These are phyloP conservation scores for Cryphonectria japonica DNA, from an alignment of 2,329 filamentous ascomycete species.

Conservation along the genomic window DNA sequence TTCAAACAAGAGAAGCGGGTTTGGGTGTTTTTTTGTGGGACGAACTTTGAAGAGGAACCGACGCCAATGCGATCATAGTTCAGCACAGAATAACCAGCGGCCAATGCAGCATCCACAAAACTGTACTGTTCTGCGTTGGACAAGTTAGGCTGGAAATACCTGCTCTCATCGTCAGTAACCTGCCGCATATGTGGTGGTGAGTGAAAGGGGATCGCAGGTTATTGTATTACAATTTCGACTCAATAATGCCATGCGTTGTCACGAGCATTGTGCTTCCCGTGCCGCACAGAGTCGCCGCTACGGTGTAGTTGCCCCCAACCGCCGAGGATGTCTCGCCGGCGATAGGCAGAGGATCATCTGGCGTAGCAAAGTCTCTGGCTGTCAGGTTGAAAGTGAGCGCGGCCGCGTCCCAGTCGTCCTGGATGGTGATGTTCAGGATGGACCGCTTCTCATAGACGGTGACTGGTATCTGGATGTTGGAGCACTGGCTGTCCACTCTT, in stretches of 20 bases:
- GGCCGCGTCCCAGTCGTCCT: conserved; percentile 38
- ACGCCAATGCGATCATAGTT: conserved; percentile 40
- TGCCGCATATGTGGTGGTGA: not conserved
- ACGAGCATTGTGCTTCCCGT: conserved; percentile 34
- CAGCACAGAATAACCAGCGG: conserved; percentile 38
- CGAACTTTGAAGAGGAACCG: conserved; percentile 38
- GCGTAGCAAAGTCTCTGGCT: conserved; percentile 32
- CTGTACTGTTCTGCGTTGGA: conserved; percentile 32
- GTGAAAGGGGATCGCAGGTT: not conserved
- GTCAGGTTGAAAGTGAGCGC: conserved; percentile 37
- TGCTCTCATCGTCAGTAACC: conserved; percentile 13
- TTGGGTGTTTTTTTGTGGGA: not conserved
- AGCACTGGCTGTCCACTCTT: conserved; percentile 24
- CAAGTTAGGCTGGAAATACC: conserved; percentile 37
- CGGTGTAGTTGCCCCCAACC: conserved; percentile 34
- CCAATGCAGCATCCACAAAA: conserved; percentile 36
- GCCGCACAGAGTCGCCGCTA: conserved; percentile 38
- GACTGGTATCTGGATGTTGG: conserved; percentile 36
- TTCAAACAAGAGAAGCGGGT: not conserved
- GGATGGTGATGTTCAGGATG: conserved; percentile 33
- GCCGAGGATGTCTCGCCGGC: conserved; percentile 31
- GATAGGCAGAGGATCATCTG: conserved; percentile 34
- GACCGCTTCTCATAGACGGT: conserved; percentile 36
- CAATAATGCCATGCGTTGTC: conserved; percentile 38
- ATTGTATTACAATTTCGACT: conserved; percentile 36